Evolutionary conservation across 768 basidiomycete species (phyloP).

Genomic region (Boletus fagicola): DNA sequence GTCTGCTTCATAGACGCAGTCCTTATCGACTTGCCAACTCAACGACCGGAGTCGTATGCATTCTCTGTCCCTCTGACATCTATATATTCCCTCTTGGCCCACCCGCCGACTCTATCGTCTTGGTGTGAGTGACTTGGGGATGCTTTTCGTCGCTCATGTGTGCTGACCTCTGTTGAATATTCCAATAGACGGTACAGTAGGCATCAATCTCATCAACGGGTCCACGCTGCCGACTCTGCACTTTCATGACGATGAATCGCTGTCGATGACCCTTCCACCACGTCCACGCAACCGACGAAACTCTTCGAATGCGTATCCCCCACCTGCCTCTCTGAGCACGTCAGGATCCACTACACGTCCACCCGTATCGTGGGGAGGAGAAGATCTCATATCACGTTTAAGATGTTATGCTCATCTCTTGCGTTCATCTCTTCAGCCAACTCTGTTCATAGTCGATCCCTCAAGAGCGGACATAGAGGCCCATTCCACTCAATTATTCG

Average conservation of each 20-base stretch:
- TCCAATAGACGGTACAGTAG: constrained; percentile 75
- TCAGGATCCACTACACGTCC: constrained; percentile 41
- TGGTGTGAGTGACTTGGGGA: constrained; percentile 58
- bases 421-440: constrained; percentile 81
- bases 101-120: constrained; percentile 79
- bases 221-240: constrained; percentile 85
- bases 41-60: constrained; percentile 86
- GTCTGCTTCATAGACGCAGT: constrained; percentile 59
- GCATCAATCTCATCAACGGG: constrained; percentile 83
- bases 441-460: constrained; percentile 89
- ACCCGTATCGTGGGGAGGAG: constrained; percentile 78
- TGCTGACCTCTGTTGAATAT: neutral
- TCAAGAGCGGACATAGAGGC: constrained; percentile 89
- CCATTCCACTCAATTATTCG: constrained; percentile 81
- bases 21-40: constrained; percentile 79
- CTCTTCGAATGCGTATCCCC: constrained; percentile 56
- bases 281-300: constrained; percentile 36
- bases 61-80: constrained; percentile 92
- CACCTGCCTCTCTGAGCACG: constrained; percentile 52
- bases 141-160: neutral
- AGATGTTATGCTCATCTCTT: constrained; percentile 77
- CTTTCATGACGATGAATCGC: constrained; percentile 97
- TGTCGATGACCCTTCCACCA: constrained; percentile 57
- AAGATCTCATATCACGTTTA: constrained; percentile 77
- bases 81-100: constrained; percentile 85